phyloP scores from a whole-genome alignment of 495 filamentous ascomycete species.

The Cenococcum geophilum region DNA sequence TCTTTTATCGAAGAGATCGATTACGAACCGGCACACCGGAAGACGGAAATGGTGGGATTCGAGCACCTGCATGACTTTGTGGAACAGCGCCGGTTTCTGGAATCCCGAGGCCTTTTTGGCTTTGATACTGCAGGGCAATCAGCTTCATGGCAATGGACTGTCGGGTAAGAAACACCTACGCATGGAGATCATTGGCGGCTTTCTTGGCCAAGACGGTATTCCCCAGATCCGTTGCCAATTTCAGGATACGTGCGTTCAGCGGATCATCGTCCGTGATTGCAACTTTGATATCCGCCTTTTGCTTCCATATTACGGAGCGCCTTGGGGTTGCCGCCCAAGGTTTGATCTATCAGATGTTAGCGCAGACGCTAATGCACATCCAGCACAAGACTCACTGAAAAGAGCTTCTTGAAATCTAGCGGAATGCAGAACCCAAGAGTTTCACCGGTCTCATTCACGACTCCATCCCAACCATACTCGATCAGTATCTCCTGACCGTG shows the following conservation, averaged over 20 bases:
- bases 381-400: slow-evolving; percentile 49
- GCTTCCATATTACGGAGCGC: slow-evolving; percentile 29
- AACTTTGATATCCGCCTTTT: slow-evolving; percentile 35
- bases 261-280: slow-evolving; percentile 54
- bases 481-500: slow-evolving; percentile 86
- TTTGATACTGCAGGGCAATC: slow-evolving; percentile 51
- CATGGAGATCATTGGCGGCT: slow-evolving; percentile 64
- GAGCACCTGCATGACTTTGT: slow-evolving; percentile 74
- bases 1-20: slow-evolving; percentile 87
- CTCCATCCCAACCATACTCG: slow-evolving; percentile 86
- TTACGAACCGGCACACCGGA: slow-evolving; percentile 74
- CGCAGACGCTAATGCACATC: background rate
- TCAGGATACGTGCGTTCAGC: slow-evolving; percentile 65
- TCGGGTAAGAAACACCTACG: slow-evolving; percentile 35
- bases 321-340: slow-evolving; percentile 31
- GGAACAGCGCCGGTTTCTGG: slow-evolving; percentile 67
- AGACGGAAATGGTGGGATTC: slow-evolving; percentile 87
- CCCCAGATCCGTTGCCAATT: slow-evolving; percentile 75
- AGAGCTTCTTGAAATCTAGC: slow-evolving; percentile 65
- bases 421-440: slow-evolving; percentile 85
- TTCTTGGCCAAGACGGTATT: slow-evolving; percentile 82
- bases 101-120: slow-evolving; percentile 63
- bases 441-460: slow-evolving; percentile 73
- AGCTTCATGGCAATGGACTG: background rate
- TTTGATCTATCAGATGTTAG: slow-evolving; percentile 32